Percentiles rank a stretch among this genome's conserved stretches.
Conservation (phyloP, 2,329 filamentous ascomycete genomes). For the Trichophyton benhamiae region DNA sequence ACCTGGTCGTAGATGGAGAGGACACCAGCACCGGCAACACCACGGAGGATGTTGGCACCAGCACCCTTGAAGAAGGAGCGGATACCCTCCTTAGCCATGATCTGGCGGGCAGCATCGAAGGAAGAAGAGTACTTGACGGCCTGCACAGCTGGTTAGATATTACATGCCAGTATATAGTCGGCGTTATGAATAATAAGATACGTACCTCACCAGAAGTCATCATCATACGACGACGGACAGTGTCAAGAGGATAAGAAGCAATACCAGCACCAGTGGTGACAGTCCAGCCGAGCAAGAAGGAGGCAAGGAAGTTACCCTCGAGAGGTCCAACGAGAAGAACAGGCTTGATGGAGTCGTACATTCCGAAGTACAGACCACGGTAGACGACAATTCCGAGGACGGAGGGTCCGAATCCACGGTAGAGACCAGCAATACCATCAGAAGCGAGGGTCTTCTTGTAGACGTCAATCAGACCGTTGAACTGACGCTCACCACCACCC, state of each 20-base stretch:
- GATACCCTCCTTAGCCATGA: constrained; percentile 91
- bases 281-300: constrained; percentile 94
- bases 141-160: constrained; percentile 41
- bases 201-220: constrained; percentile 75
- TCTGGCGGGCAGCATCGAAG: constrained; percentile 89
- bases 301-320: constrained; percentile 98
- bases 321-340: constrained; percentile 84
- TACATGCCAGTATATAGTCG: background rate
- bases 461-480: constrained; percentile 98
- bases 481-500: constrained; percentile 90
- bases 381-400: constrained; percentile 99
- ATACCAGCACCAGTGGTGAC: constrained; percentile 99
- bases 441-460: constrained; percentile 99
- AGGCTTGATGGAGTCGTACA: constrained; percentile 99
- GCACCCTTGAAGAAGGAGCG: constrained; percentile 99
- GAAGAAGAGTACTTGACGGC: constrained; percentile 99
- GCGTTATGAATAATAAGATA: constrained; percentile 14
- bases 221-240: constrained; percentile 99
- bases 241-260: constrained; percentile 99
- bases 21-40: constrained; percentile 99
- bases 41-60: constrained; percentile 99
- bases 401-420: constrained; percentile 99
- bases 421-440: constrained; percentile 98
- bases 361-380: constrained; percentile 99
- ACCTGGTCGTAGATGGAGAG: constrained; percentile 99